Conservation (phyloP, 2,329 filamentous ascomycete species). For the Penicillium sclerotigenum region DNA sequence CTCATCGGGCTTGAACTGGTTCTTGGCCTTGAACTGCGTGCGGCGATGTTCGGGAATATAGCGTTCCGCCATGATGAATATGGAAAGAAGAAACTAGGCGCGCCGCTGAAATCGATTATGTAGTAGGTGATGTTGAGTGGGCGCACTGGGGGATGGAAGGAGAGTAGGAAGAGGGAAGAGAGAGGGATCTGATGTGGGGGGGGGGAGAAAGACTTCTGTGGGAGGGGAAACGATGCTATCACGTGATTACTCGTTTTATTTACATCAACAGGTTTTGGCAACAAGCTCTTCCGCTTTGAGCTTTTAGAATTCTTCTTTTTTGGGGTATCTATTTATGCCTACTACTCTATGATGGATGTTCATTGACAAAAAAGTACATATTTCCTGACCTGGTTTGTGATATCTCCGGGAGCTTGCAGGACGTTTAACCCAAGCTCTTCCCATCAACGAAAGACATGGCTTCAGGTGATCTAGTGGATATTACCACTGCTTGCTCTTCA, state of each 20-base stretch:
- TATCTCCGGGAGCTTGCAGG: conserved; percentile 1
- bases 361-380: background rate
- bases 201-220: conserved; percentile 21
- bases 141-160: conserved; percentile 19
- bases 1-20: conserved; percentile 98
- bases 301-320: background rate
- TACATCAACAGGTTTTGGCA: conserved; percentile 1
- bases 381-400: background rate
- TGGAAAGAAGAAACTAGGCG: conserved; percentile 30
- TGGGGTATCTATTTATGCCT: background rate
- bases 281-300: background rate
- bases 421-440: background rate
- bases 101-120: conserved; percentile 22
- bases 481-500: conserved; percentile 46
- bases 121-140: conserved; percentile 11
- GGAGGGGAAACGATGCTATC: conserved; percentile 18
- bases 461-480: conserved; percentile 42
- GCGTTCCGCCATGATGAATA: conserved; percentile 80
- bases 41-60: conserved; percentile 99
- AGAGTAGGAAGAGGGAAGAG: conserved; percentile 22
- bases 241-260: conserved; percentile 19
- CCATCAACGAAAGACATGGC: conserved; percentile 15
- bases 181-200: conserved; percentile 17
- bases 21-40: conserved; percentile 99
- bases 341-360: background rate